Evolutionary conservation across 1,284 basidiomycete genomes (phyloP).

Genomic region (Meira miltonrushii): DNA sequence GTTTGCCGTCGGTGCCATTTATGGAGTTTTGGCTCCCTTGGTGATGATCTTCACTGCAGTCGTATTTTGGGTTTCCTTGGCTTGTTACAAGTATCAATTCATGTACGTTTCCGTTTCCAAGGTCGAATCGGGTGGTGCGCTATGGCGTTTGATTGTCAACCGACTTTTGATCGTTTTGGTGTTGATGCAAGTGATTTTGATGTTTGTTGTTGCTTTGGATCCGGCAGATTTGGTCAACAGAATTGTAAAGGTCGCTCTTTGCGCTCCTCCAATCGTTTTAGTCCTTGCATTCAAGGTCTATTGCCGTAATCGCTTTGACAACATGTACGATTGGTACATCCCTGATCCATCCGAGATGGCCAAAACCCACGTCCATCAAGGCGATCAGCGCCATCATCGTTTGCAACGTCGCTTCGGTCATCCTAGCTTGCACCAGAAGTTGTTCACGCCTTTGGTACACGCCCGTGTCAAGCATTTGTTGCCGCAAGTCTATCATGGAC

Average conservation of each 20-base stretch:
- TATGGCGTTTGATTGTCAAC: conserved; percentile 49
- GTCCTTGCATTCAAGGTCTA: conserved; percentile 47
- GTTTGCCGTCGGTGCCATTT: conserved; percentile 44
- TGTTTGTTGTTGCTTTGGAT: conserved; percentile 37
- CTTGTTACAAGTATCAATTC: conserved; percentile 52
- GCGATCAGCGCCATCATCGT: conserved; percentile 40
- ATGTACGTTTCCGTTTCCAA: conserved; percentile 51
- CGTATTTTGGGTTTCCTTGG: conserved; percentile 36
- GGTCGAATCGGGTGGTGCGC: conserved; percentile 49
- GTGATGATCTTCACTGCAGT: conserved; percentile 39
- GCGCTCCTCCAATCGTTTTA: conserved; percentile 39
- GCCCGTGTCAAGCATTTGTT: conserved; percentile 40
- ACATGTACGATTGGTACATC: conserved; percentile 46
- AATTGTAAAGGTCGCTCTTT: conserved; percentile 36
- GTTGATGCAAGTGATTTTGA: conserved; percentile 49
- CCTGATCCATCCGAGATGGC: conserved; percentile 42
- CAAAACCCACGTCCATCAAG: conserved; percentile 28
- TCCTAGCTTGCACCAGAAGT: conserved; percentile 41
- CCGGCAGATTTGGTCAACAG: conserved; percentile 21
- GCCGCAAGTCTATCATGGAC: conserved; percentile 41
- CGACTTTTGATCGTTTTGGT: conserved; percentile 45
- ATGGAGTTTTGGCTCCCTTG: conserved; percentile 43
- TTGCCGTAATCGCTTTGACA: conserved; percentile 38
- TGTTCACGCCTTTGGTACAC: conserved; percentile 47
- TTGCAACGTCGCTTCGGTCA: conserved; percentile 50